Evolutionary conservation across 1,139 yeast species (phyloP).

Genomic region (Debaryomycetaceae sp.): DNA sequence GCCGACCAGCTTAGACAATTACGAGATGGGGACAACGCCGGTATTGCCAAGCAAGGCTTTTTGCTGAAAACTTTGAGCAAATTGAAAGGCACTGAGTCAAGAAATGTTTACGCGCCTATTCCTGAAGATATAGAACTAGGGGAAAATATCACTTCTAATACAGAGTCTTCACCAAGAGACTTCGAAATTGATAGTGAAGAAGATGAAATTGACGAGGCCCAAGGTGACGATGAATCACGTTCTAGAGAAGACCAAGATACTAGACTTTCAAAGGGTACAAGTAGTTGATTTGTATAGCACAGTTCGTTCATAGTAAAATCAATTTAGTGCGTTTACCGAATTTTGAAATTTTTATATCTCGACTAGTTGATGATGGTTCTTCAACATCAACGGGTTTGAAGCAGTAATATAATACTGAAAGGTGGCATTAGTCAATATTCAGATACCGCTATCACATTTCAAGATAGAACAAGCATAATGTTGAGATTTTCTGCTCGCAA

Average conservation of each 20-base stretch:
- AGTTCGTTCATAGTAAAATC: neutral
- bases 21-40: constrained; percentile 26
- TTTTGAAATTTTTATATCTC: neutral
- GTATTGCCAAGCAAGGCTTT: constrained; percentile 20
- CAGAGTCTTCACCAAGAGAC: constrained; percentile 14
- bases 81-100: constrained; percentile 29
- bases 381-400: neutral
- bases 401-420: too few species aligned
- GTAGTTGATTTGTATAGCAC: neutral
- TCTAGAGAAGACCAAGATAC: neutral
- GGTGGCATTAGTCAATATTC: too few species aligned
- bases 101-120: constrained; percentile 24
- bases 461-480: constrained; percentile 12
- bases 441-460: too few species aligned
- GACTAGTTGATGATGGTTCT: neutral
- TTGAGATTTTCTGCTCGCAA: constrained; percentile 26
- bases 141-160: constrained; percentile 15
- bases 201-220: constrained; percentile 17
- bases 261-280: neutral
- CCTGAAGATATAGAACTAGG: constrained; percentile 40
- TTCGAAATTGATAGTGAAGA: constrained; percentile 47
- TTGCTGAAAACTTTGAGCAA: constrained; percentile 39
- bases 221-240: too few species aligned
- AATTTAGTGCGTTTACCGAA: neutral
- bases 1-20: constrained; percentile 46